Evolutionary conservation across 1,284 basidiomycete genomes (phyloP), one percentile per base, ranked within the genome.

Genomic region (Leccinum brunneo-olivaceum): DNA sequence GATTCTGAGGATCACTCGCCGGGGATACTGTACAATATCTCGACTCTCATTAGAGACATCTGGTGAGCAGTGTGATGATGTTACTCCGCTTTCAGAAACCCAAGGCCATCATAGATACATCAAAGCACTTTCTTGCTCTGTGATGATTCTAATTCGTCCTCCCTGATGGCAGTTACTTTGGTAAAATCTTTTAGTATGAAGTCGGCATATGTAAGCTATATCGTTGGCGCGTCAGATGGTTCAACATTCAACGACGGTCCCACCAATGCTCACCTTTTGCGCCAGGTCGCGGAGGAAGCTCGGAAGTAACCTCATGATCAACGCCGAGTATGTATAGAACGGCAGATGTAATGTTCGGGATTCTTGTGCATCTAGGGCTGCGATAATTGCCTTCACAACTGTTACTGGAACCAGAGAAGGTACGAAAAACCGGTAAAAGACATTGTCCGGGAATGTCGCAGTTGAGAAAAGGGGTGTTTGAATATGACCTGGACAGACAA

Each of bases 381-480:
- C 65, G 43, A 95, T 85, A 53, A 95, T 79, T n/a, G 69, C 70
- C 59, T 90, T 89, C 43, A 88, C 89, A 5, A 96, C 71, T 2
- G 76, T 68, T 34, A 87, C 72, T 0, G 91, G 84, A 37, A 75
- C 70, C 10, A 93, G 57, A 20, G 80, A 77, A 1, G 91, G 91
- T 30, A 80, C 72, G 53, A 90, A 71, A 67, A 93, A 93, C 42
- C 72, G 72, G 64, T 76, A 79, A 28, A 82, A 57, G 39, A 66
- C 56, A 41, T 66, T 69, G 32, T 62, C 53, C 2, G 84, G 79
- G 29, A 84, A 65, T 16, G 58, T 62, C 35, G 79, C 65, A 4
- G 70, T 70, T 23, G 77, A 72, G 67, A 94, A 94, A 57, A 95
- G 71, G 2, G 76, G 73, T 1, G 91, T 92, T 40, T 71, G 61